Percentiles rank a stretch among this genome's conserved stretches.
Evolutionary conservation across 495 filamentous ascomycete genomes (phyloP).

Genomic region (Evansstolkia leycettana): DNA sequence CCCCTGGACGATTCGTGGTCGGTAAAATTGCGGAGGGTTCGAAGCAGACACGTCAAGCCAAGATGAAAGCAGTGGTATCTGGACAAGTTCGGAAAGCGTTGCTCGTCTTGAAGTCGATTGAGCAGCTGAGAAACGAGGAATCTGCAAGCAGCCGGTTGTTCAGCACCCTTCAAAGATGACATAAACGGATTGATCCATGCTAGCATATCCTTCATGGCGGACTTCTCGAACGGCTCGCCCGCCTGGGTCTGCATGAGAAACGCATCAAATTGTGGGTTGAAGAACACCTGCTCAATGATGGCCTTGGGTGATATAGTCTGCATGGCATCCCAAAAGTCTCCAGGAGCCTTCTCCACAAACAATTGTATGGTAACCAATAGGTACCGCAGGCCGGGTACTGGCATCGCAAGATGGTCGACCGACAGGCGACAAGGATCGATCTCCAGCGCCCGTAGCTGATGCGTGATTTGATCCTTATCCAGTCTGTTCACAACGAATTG

Average conservation of each 20-base stretch:
- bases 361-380: slow-evolving; percentile 52
- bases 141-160: slow-evolving; percentile 61
- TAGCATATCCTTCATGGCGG: slow-evolving; percentile 46
- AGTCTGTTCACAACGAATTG: slow-evolving; percentile 55
- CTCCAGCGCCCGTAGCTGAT: slow-evolving; percentile 67
- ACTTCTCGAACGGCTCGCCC: slow-evolving; percentile 39
- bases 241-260: slow-evolving; percentile 45
- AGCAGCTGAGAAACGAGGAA: slow-evolving; percentile 58
- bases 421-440: slow-evolving; percentile 64
- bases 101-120: slow-evolving; percentile 44
- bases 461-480: slow-evolving; percentile 61
- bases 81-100: slow-evolving; percentile 29
- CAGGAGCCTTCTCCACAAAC: slow-evolving; percentile 59
- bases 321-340: slow-evolving; percentile 78
- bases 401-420: slow-evolving; percentile 58
- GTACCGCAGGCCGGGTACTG: slow-evolving; percentile 44
- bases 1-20: slow-evolving; percentile 33
- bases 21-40: slow-evolving; percentile 40
- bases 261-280: slow-evolving; percentile 51
- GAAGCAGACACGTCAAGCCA: slow-evolving; percentile 36
- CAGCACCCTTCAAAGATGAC: slow-evolving; percentile 56
- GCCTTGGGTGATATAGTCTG: slow-evolving; percentile 61
- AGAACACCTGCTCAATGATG: slow-evolving; percentile 65
- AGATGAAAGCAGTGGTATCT: slow-evolving; percentile 38
- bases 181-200: slow-evolving; percentile 68